These are phyloP conservation scores for Oryza nivara DNA, from an alignment of 176 grass and related monocot genomes.

Conservation along the genomic window DNA sequence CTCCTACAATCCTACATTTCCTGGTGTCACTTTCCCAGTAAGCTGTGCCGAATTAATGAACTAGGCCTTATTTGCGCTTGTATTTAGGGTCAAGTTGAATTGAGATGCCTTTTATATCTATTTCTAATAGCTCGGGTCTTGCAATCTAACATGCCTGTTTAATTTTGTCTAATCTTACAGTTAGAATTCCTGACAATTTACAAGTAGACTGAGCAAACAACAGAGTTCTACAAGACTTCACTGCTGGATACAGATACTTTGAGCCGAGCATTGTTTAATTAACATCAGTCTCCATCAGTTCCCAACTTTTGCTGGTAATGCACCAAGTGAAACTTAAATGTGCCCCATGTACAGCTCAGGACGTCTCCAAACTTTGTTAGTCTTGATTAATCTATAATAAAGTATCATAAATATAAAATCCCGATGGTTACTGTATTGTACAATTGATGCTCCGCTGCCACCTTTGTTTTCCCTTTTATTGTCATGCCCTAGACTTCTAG, in stretches of 20 bases:
- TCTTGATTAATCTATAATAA: constrained; percentile 26
- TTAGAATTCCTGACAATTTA: constrained; percentile 10
- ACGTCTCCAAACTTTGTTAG: constrained; percentile 1
- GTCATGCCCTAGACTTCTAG: neutral
- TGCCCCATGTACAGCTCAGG: neutral
- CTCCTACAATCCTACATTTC: neutral
- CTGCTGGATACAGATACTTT: neutral
- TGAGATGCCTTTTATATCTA: constrained; percentile 31
- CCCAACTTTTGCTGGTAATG: neutral
- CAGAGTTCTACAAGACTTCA: neutral
- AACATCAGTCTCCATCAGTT: constrained; percentile 9
- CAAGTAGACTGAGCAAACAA: neutral
- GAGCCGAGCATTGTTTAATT: neutral
- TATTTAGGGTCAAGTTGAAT: neutral
- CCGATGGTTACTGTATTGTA: neutral
- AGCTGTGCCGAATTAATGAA: constrained; percentile 1
- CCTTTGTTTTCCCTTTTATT: neutral
- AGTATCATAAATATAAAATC: neutral
- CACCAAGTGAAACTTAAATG: neutral
- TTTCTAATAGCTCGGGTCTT: neutral
- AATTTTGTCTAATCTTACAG: neutral
- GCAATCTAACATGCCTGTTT: neutral
- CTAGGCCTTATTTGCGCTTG: constrained; percentile 24
- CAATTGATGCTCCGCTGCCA: constrained; percentile 8
- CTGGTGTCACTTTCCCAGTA: constrained; percentile 8